Percentiles rank a stretch among this genome's conserved stretches.
Conservation (phyloP, 2,329 filamentous ascomycete species). For the Coleophoma eucalyptorum region DNA sequence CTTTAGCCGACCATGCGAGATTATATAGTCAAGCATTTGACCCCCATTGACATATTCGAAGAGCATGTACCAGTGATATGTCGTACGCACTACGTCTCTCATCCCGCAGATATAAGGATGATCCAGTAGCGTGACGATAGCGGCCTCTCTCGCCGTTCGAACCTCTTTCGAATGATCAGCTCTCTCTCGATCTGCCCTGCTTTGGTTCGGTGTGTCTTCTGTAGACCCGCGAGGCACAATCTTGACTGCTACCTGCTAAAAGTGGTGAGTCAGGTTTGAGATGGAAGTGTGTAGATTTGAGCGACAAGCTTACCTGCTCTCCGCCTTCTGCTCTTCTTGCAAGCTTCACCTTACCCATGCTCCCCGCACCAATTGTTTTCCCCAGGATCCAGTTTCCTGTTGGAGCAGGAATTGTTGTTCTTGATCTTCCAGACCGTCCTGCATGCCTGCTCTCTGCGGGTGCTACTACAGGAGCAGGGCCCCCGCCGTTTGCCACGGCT, state of each 20-base stretch:
- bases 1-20: conserved; percentile 94
- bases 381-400: conserved; percentile 93
- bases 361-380: conserved; percentile 95
- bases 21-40: conserved; percentile 99
- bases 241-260: conserved; percentile 81
- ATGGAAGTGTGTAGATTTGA: too few species aligned
- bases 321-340: conserved; percentile 85
- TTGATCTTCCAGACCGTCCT: conserved; percentile 50
- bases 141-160: conserved; percentile 88
- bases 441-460: conserved; percentile 44
- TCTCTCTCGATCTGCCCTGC: conserved; percentile 72
- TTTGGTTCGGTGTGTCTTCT: conserved; percentile 69
- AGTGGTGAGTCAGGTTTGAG: neutral
- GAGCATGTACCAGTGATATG: conserved; percentile 99
- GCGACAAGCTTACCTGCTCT: conserved; percentile 64
- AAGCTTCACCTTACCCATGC: conserved; percentile 98
- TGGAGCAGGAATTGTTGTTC: conserved; percentile 83
- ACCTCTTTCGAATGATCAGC: conserved; percentile 97
- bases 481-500: conserved; percentile 48
- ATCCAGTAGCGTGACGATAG: conserved; percentile 89
- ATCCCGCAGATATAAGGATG: conserved; percentile 96
- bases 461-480: conserved; percentile 44
- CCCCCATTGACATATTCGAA: conserved; percentile 99
- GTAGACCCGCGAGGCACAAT: conserved; percentile 89
- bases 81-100: conserved; percentile 90